Base-by-base conservation (phyloP, 169 alveolate genomes). In the Cryptosporidium meleagridis region DNA sequence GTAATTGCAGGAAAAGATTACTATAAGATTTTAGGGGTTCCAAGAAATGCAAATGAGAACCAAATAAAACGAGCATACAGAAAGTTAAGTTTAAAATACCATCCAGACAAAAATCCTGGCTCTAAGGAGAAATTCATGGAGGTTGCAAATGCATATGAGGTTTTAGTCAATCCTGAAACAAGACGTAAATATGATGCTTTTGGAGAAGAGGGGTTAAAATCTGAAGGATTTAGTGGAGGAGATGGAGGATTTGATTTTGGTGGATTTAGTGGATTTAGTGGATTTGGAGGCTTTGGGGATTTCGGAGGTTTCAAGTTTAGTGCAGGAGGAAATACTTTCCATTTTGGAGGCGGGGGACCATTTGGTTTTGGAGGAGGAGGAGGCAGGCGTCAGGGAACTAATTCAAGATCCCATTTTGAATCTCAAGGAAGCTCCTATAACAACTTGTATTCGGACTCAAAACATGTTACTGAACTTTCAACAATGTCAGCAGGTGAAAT, bases 11-110 rank as follows among this genome's bases (percentile, higher is more conserved):
- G 94, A 18, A 91, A 91, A 70, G 97, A 95, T 85, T 96, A 96
- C 61, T 96, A 96, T 85, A 91, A 93, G 85, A 86, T 95, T n/a
- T 71, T 96, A 65, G 98, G 98, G 29, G 95, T 96, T 14, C 92
- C 93, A 18, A 85, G 96, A 53, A 94, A 95, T 70, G 98, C 98
- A 21, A 87, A 95, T 29, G 97, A 95, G 48, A 91, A 92, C 69
- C 97, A 95, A 35, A 97, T 97, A 45, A 96, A 97, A 87, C 96
- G 94, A 91, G 98, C 99, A n/a, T 97, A 96, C 75, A 93, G 98
- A 84, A 95, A 95, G 85, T 91, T 96, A 68, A 98, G 98, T 39
- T 80, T 94, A 65, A 95, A 94, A 91, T 94, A 95, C 67, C 99
- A 97, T 86, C 99, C 99, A 4, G 98, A 96, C 91, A 94, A 95